Percentiles rank a stretch among this genome's conserved stretches.
phyloP scores from a whole-genome alignment of 2,329 filamentous ascomycete species.

The Capronia epimyces region DNA sequence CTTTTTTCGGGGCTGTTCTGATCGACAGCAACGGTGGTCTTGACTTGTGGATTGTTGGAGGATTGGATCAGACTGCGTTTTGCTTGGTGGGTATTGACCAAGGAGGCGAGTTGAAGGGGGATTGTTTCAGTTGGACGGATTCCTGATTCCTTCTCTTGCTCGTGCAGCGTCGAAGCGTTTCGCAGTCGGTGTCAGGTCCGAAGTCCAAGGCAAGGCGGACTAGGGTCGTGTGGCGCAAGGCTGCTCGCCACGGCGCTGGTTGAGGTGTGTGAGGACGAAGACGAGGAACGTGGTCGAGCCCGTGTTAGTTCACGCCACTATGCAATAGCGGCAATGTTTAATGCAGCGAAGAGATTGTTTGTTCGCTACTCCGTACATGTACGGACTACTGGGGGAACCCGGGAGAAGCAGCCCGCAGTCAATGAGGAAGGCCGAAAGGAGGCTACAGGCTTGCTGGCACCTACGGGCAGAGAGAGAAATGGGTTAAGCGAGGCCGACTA shows the following conservation, averaged over 20 bases:
- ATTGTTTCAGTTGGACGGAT: background rate
- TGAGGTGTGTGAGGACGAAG: background rate
- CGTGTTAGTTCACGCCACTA: background rate
- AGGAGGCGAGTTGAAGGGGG: background rate
- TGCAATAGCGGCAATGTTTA: background rate
- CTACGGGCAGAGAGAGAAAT: background rate
- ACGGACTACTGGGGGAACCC: too few relatives aligned
- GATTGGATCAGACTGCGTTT: slow-evolving; percentile 15
- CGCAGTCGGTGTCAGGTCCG: background rate
- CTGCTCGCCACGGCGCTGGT: background rate
- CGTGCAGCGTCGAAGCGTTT: background rate
- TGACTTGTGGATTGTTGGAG: slow-evolving; percentile 8
- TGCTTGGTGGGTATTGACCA: slow-evolving; percentile 5
- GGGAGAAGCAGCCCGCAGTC: too few relatives aligned
- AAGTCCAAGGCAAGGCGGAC: background rate
- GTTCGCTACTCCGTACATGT: too few relatives aligned
- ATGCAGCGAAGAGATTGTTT: background rate
- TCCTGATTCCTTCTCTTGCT: background rate
- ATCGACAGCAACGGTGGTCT: slow-evolving; percentile 14
- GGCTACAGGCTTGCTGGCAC: background rate
- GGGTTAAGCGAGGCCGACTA: background rate
- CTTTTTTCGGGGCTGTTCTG: slow-evolving; percentile 12
- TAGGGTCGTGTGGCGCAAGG: background rate
- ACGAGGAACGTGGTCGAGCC: background rate
- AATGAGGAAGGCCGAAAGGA: background rate